These are phyloP conservation scores for Cornus controversa DNA, from an alignment of 148 eudicot species.

Conservation along the genomic window DNA sequence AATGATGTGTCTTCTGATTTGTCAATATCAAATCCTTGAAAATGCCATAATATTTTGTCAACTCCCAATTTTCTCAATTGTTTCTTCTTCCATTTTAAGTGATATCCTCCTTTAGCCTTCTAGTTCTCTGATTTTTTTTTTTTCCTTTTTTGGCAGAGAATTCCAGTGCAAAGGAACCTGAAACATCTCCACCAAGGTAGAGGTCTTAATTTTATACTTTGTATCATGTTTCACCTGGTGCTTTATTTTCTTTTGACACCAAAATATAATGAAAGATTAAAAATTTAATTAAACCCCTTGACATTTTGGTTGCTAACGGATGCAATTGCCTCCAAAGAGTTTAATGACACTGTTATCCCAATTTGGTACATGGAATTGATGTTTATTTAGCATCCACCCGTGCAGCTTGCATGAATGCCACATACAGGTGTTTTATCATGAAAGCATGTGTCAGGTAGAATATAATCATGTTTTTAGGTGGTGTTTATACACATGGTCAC, in stretches of 20 bases:
- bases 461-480: background rate
- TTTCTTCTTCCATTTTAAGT: conserved; percentile 1
- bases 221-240: background rate
- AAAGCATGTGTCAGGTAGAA: conserved; percentile 2
- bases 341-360: background rate
- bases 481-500: background rate
- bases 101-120: background rate
- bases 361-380: background rate
- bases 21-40: background rate
- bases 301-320: background rate
- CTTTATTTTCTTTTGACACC: background rate
- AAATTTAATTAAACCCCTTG: background rate
- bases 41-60: background rate
- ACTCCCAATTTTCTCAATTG: background rate
- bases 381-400: background rate
- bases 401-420: background rate
- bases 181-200: conserved; percentile 61
- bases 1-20: background rate
- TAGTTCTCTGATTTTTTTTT: background rate
- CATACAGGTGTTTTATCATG: background rate
- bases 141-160: conserved; percentile 35
- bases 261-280: background rate
- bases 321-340: background rate
- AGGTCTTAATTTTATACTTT: background rate
- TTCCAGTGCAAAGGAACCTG: conserved; percentile 38